phyloP scores from a whole-genome alignment of 495 filamentous ascomycete genomes.

The Massariosphaeria phaeospora region DNA sequence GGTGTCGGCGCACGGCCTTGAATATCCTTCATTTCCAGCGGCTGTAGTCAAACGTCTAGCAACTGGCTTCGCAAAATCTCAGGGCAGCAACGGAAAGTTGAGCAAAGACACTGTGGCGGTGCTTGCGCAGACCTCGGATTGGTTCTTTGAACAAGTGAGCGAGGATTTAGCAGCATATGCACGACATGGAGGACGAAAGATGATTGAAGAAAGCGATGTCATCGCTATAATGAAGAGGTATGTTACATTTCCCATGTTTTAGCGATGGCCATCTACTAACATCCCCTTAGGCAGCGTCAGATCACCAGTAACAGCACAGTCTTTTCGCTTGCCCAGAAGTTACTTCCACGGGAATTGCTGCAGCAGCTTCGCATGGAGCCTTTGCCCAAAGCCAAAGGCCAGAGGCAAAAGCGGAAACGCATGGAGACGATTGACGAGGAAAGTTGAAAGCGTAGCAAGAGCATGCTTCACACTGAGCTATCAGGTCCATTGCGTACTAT shows the following conservation, averaged over 20 bases:
- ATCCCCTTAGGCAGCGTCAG: constrained; percentile 77
- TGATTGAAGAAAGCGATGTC: constrained; percentile 80
- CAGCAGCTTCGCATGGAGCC: constrained; percentile 74
- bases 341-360: constrained; percentile 76
- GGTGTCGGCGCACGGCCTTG: constrained; percentile 67
- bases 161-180: constrained; percentile 76
- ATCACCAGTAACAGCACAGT: constrained; percentile 64
- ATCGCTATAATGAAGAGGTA: constrained; percentile 76
- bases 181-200: constrained; percentile 74
- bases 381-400: constrained; percentile 41
- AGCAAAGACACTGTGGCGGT: constrained; percentile 65
- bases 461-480: background rate
- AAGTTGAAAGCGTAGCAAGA: constrained; percentile 4
- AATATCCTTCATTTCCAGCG: constrained; percentile 67
- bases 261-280: constrained; percentile 21
- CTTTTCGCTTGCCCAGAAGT: constrained; percentile 75
- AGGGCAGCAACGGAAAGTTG: constrained; percentile 60
- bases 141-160: constrained; percentile 82
- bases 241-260: constrained; percentile 37
- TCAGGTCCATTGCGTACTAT: constrained; percentile 71
- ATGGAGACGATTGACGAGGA: constrained; percentile 39
- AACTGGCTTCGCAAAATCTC: constrained; percentile 59
- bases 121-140: constrained; percentile 73
- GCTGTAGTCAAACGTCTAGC: constrained; percentile 71
- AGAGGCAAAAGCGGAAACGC: constrained; percentile 38